Percentiles rank a stretch among this genome's conserved stretches.
phyloP scores from a whole-genome alignment of 148 eudicot genomes.

The Heliamphora exappendiculata region DNA sequence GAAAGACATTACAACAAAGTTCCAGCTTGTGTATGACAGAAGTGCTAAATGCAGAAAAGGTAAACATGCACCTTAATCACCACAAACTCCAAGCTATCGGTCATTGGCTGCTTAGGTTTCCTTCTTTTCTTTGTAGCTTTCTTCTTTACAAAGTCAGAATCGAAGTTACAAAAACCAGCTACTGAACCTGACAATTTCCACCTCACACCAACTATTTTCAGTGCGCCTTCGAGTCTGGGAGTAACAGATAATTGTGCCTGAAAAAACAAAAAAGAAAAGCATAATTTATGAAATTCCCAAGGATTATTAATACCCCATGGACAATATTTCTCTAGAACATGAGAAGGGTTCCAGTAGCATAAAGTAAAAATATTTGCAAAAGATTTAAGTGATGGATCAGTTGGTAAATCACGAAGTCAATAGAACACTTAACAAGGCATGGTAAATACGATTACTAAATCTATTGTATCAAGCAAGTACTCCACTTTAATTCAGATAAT shows the following conservation, averaged over 20 bases:
- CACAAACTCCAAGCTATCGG: constrained; percentile 55
- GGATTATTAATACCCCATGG: not conserved
- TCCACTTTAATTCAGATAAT: too few species aligned
- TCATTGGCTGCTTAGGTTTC: constrained; percentile 38
- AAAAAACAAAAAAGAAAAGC: constrained; percentile 4
- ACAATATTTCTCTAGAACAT: not conserved
- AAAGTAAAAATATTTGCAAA: not conserved
- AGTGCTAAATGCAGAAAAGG: not conserved
- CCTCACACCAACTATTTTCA: constrained; percentile 75
- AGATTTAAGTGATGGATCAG: too few species aligned
- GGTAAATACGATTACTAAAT: too few species aligned
- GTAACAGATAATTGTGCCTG: constrained; percentile 77
- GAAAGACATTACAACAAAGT: not conserved
- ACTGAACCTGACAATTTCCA: constrained; percentile 93
- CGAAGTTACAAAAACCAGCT: constrained; percentile 62
- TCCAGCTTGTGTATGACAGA: not conserved
- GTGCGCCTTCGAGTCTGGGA: constrained; percentile 71
- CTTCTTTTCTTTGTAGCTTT: constrained; percentile 45
- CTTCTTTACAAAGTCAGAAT: constrained; percentile 44
- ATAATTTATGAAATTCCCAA: constrained; percentile 1
- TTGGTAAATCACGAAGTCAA: too few species aligned
- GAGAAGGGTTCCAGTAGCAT: not conserved
- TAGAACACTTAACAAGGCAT: too few species aligned
- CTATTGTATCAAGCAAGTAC: too few species aligned
- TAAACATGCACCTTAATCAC: constrained; percentile 66